Evolutionary conservation across 257 asterid species (phyloP), one percentile per base, ranked within the genome.

Genomic region (Capsicum rhomboideum): DNA sequence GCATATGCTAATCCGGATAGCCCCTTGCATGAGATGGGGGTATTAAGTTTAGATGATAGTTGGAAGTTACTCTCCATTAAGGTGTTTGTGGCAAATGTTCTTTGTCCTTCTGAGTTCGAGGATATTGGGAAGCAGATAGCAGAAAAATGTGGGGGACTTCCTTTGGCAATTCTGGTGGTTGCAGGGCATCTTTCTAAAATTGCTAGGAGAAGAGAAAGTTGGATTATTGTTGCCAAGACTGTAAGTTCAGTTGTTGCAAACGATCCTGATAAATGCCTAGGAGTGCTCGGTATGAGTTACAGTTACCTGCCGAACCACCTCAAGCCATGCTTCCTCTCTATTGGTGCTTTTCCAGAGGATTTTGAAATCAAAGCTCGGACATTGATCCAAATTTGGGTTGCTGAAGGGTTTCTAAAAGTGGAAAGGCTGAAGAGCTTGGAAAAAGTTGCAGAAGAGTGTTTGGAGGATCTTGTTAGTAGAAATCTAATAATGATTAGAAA

Each of bases 111-210:
- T 53, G 85, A 84, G 1, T 52, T 89, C 49, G 89, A 84, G 85
- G 87, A 59, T 14, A 80, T 82, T 4, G 89, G 90, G 66, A 84
- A 72, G 85, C 79, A 80, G 83, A 87, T 89, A 82, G 89, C 64
- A 8, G 83, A 83, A 34, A 85, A 79, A 28, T 89, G 92, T 80
- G 82, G 49, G 26, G 92, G 90, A 82, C 87, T 89, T 56, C 92
- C 92, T 55, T 72, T 89, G 63, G 90, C 88, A 26, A 83, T 89
- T 53, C 84, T 87, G n/a, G 90, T 87, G 77, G 84, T 89, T 26
- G 92, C 85, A 40, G 90, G 92, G 29, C 69, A 82, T 83, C 82
- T 86, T 21, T 84, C 88, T 34, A 82, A 84, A 42, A 61, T 78
- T 81, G 52, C 78, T 59, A 80, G 80, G 82, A 82, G 85, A 72